Conservation (phyloP, 148 eudicot genomes). For the Rhododendron griersonianum region DNA sequence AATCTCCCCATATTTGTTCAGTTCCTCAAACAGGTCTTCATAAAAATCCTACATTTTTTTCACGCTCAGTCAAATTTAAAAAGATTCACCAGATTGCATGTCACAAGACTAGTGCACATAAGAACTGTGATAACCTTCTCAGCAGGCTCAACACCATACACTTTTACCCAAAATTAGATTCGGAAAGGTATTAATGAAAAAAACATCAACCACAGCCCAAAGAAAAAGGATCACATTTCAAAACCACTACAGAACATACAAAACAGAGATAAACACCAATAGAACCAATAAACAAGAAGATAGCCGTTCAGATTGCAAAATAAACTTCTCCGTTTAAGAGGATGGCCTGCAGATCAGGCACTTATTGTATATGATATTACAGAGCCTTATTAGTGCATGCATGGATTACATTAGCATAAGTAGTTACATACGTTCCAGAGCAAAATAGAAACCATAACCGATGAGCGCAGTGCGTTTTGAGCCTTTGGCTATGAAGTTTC, state of each 20-base stretch:
- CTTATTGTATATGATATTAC: neutral
- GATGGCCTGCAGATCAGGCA: neutral
- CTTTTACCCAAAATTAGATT: neutral
- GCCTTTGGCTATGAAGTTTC: neutral
- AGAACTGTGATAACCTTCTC: neutral
- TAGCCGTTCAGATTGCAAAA: neutral
- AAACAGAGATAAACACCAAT: neutral
- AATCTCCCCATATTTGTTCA: slow-evolving; percentile 82
- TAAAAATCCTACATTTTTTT: slow-evolving; percentile 59
- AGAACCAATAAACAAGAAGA: neutral
- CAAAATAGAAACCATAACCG: neutral
- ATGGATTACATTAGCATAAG: neutral
- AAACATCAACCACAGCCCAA: no score
- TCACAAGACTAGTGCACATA: neutral
- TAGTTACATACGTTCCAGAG: neutral
- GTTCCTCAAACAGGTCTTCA: slow-evolving; percentile 91
- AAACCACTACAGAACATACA: neutral
- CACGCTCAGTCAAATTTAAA: neutral
- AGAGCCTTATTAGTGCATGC: neutral
- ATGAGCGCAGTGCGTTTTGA: neutral
- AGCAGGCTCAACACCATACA: neutral
- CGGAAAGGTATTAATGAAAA: neutral
- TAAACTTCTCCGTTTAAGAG: neutral
- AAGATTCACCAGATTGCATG: neutral
- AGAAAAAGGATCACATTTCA: neutral